Evolutionary conservation across 129 eudicot genomes (phyloP).

Genomic region (Logfia minima): DNA sequence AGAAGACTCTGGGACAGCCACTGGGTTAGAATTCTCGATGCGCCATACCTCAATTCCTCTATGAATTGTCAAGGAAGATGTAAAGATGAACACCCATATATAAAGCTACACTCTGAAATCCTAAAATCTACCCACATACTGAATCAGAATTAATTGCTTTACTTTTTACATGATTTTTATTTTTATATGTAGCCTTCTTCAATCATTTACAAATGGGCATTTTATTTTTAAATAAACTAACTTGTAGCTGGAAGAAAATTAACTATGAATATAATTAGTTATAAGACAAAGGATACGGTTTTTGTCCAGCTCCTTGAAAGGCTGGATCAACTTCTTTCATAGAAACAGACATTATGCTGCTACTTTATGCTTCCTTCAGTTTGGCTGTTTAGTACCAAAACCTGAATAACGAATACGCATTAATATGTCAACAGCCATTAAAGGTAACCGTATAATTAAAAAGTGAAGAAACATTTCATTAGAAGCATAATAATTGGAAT

Average conservation of each 20-base stretch:
- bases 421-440: not conserved
- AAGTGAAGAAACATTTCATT: not conserved
- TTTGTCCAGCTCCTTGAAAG: slow-evolving; percentile 91
- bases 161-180: not conserved
- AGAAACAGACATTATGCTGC: slow-evolving; percentile 62
- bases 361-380: slow-evolving; percentile 18
- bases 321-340: slow-evolving; percentile 80
- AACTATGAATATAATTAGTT: not conserved
- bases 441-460: not conserved
- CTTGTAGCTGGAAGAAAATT: not conserved
- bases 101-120: not conserved
- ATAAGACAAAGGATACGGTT: slow-evolving; percentile 68
- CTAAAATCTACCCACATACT: not conserved
- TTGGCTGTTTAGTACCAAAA: slow-evolving; percentile 22
- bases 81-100: slow-evolving; percentile 16
- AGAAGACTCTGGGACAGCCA: slow-evolving; percentile 52
- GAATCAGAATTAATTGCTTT: not conserved
- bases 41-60: slow-evolving; percentile 94
- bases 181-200: not conserved
- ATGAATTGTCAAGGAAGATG: slow-evolving; percentile 44
- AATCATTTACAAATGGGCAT: not conserved
- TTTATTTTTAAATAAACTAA: not conserved
- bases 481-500: not conserved
- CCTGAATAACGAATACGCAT: slow-evolving; percentile 15
- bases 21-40: slow-evolving; percentile 78